Evolutionary conservation across 2,329 filamentous ascomycete genomes (phyloP).

Genomic region (Graphium sp.): DNA sequence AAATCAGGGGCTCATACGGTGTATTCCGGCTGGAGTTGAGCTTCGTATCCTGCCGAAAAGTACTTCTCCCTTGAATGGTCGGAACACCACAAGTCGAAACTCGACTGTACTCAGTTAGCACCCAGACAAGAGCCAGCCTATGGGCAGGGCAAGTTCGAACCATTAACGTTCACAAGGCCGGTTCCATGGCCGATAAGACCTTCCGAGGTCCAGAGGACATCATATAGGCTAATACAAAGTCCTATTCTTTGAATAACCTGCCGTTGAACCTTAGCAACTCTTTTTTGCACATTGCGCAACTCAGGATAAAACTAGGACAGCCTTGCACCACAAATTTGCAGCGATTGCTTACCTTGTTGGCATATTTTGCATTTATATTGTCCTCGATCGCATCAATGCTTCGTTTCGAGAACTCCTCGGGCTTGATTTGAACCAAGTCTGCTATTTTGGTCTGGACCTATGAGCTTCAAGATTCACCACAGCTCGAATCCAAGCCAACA

Average conservation of each 20-base stretch:
- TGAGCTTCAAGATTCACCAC: neutral
- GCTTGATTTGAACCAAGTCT: slow-evolving; percentile 84
- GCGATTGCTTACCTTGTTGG: slow-evolving; percentile 74
- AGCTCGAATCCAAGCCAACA: slow-evolving; percentile 1
- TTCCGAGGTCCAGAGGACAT: slow-evolving; percentile 77
- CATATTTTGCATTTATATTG: slow-evolving; percentile 92
- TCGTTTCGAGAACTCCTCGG: slow-evolving; percentile 71
- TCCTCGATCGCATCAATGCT: slow-evolving; percentile 81
- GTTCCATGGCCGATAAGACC: slow-evolving; percentile 87
- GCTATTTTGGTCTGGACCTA: slow-evolving; percentile 65
- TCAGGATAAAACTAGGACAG: neutral
- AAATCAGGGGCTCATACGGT: slow-evolving; percentile 26
- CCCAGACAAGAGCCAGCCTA: too few species aligned
- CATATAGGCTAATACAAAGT: slow-evolving; percentile 85
- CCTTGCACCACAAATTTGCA: too few species aligned
- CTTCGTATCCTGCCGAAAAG: slow-evolving; percentile 70
- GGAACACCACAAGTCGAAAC: slow-evolving; percentile 85
- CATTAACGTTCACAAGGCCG: slow-evolving; percentile 86
- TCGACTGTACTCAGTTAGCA: slow-evolving; percentile 42
- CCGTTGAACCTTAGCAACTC: too few species aligned
- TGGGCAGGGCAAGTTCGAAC: slow-evolving; percentile 20
- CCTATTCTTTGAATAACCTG: slow-evolving; percentile 85
- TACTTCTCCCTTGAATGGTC: slow-evolving; percentile 90
- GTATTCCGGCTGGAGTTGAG: slow-evolving; percentile 55
- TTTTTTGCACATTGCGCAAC: too few species aligned